These are phyloP conservation scores for Cytospora chrysosperma DNA, from an alignment of 2,329 filamentous ascomycete species.

Conservation along the genomic window DNA sequence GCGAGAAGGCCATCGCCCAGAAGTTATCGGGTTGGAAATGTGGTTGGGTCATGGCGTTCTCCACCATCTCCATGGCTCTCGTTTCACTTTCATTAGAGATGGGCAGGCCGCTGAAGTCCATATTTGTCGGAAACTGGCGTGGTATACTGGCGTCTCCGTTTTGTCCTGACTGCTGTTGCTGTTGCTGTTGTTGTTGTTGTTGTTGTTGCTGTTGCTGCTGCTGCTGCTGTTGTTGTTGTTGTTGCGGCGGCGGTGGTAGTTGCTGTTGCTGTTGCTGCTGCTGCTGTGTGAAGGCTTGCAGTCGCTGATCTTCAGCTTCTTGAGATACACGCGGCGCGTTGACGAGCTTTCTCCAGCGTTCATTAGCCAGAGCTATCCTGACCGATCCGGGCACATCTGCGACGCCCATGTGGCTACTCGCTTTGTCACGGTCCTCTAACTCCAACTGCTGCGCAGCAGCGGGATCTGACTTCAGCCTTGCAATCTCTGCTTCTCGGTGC, in stretches of 20 bases:
- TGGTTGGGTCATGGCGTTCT: conserved; percentile 39
- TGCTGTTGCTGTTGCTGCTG: conserved; percentile 8
- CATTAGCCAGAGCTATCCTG: conserved; percentile 47
- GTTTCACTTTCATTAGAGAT: neutral
- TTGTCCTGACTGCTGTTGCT: conserved; percentile 3
- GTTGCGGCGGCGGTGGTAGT: neutral
- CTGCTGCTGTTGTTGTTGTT: neutral
- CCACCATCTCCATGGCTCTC: conserved; percentile 33
- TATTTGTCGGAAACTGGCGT: conserved; percentile 1
- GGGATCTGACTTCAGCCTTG: conserved; percentile 47
- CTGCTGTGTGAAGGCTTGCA: neutral
- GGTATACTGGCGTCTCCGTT: neutral
- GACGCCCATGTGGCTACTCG: conserved; percentile 44
- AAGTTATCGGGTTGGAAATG: conserved; percentile 38
- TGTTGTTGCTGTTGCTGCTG: conserved; percentile 8
- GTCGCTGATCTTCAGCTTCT: conserved; percentile 1
- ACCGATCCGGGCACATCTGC: conserved; percentile 46
- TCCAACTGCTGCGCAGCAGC: conserved; percentile 51
- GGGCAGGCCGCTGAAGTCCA: conserved; percentile 6
- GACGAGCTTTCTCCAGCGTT: conserved; percentile 53
- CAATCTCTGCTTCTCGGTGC: conserved; percentile 52
- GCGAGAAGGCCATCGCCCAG: conserved; percentile 30
- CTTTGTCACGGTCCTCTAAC: conserved; percentile 45
- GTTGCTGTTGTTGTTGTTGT: neutral
- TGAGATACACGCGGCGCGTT: conserved; percentile 28